These are phyloP conservation scores for Suillus sp. DNA, from an alignment of 768 basidiomycete genomes.

Conservation along the genomic window DNA sequence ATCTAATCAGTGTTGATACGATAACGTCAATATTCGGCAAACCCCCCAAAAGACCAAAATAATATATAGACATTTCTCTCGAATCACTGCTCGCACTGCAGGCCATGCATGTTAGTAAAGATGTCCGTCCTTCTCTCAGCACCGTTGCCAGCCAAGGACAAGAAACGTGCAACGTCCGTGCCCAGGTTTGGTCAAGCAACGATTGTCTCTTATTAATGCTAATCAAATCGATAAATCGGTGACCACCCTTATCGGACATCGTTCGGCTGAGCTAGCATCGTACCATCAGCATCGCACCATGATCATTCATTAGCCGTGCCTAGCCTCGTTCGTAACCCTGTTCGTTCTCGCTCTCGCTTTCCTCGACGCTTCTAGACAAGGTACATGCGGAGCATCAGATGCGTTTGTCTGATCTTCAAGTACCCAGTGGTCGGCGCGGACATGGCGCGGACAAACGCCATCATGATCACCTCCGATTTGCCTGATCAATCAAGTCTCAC, in stretches of 20 bases:
- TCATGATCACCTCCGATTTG: background rate
- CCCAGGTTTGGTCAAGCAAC: background rate
- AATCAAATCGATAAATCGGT: background rate
- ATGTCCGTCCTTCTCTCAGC: background rate
- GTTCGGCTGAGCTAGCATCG: conserved; percentile 11
- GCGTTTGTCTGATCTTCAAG: background rate
- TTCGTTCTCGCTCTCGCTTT: background rate
- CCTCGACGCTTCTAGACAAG: background rate
- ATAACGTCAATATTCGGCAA: background rate
- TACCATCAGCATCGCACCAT: conserved; percentile 13
- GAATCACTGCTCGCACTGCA: background rate
- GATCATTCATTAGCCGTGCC: background rate
- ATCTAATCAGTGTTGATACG: conserved; percentile 9
- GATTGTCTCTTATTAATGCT: background rate
- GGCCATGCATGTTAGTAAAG: background rate
- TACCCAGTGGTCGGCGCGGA: background rate
- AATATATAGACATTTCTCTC: too few species aligned
- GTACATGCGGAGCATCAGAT: too few species aligned
- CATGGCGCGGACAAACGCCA: background rate
- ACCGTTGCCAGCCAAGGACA: background rate
- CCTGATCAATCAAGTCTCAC: background rate
- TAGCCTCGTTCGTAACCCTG: background rate
- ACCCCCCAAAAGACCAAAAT: background rate
- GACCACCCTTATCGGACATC: conserved; percentile 13
- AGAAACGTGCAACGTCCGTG: conserved; percentile 16